phyloP scores from a whole-genome alignment of 2,329 filamentous ascomycete genomes.

The Lasiodiplodia sp. region DNA sequence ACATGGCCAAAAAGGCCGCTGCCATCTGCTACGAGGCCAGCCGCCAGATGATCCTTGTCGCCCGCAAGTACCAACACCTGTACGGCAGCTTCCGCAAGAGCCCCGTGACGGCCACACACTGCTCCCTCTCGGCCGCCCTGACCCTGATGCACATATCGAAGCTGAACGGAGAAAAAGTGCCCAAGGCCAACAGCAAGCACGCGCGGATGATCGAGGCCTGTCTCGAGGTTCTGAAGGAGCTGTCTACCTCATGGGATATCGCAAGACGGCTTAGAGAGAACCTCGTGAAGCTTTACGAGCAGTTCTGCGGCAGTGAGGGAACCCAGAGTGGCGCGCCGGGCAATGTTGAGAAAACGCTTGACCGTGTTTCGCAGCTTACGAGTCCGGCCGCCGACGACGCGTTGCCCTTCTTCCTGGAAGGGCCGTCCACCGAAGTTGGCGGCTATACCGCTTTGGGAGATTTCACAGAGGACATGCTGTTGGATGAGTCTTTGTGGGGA shows the following conservation, averaged over 20 bases:
- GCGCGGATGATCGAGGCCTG: slow-evolving; percentile 7
- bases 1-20: slow-evolving; percentile 28
- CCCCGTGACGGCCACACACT: slow-evolving; percentile 47
- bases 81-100: slow-evolving; percentile 47
- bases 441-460: background rate
- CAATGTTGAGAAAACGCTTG: background rate
- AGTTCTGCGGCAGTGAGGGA: background rate
- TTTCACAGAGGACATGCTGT: background rate
- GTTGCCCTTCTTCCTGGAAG: background rate
- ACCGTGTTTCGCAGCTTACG: background rate
- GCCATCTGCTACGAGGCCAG: slow-evolving; percentile 36
- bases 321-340: too few relatives aligned
- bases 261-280: background rate
- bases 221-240: slow-evolving; percentile 12
- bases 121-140: slow-evolving; percentile 44
- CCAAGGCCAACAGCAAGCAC: background rate
- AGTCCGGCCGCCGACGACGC: background rate
- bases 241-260: slow-evolving; percentile 3
- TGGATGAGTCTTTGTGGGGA: slow-evolving; percentile 12
- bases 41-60: slow-evolving; percentile 37
- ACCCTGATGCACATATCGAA: slow-evolving; percentile 32
- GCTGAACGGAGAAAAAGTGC: background rate
- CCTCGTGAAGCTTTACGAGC: slow-evolving; percentile 1
- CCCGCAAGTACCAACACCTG: slow-evolving; percentile 42
- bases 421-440: background rate